Conservation (phyloP, 2,329 filamentous ascomycete species). For the Coniella lustricola region DNA sequence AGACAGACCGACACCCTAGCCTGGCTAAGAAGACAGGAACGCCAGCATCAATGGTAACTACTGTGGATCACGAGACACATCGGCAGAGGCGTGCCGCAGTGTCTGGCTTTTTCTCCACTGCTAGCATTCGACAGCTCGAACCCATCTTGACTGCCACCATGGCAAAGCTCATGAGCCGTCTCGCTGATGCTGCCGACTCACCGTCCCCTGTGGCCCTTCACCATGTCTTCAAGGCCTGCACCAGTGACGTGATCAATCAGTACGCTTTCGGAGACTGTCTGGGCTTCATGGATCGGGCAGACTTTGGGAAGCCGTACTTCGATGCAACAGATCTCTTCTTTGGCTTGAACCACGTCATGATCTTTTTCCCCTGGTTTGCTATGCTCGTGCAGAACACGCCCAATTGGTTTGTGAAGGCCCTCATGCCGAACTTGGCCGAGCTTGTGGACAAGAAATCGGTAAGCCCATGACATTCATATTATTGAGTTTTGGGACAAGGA, state of each 20-base stretch:
- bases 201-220: slow-evolving; percentile 12
- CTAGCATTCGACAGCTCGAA: slow-evolving; percentile 28
- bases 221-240: slow-evolving; percentile 17
- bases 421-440: too few relatives aligned
- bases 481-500: background rate
- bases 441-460: background rate
- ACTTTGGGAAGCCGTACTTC: slow-evolving; percentile 12
- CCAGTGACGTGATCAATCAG: slow-evolving; percentile 20
- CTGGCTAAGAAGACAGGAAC: background rate
- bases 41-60: slow-evolving; percentile 21
- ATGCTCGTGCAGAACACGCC: slow-evolving; percentile 18
- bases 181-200: background rate
- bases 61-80: slow-evolving; percentile 33
- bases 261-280: slow-evolving; percentile 13
- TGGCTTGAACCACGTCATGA: slow-evolving; percentile 15
- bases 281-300: slow-evolving; percentile 15
- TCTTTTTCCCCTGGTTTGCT: slow-evolving; percentile 18
- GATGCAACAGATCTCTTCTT: slow-evolving; percentile 14
- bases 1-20: background rate
- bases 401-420: background rate
- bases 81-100: slow-evolving; percentile 32
- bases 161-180: slow-evolving; percentile 7
- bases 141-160: slow-evolving; percentile 23
- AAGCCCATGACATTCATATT: background rate
- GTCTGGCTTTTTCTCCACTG: slow-evolving; percentile 36